Percentiles rank a stretch among this genome's conserved stretches.
Conservation (phyloP, 257 asterid species). For the Solanum chmielewskii region DNA sequence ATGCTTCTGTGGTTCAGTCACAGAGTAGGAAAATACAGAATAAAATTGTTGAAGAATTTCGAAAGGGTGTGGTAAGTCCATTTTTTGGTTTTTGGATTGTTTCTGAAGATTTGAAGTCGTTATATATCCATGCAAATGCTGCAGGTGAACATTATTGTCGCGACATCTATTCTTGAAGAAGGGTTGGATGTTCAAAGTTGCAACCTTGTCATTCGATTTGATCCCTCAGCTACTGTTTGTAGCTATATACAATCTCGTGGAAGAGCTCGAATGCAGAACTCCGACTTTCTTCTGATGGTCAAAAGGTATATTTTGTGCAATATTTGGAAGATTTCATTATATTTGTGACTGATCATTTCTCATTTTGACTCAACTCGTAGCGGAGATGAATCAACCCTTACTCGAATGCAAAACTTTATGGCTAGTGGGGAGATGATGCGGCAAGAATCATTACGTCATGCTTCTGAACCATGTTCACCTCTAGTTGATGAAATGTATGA, state of each 20-base stretch:
- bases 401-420: constrained; percentile 37
- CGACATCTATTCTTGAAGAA: constrained; percentile 92
- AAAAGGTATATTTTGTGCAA: constrained; percentile 23
- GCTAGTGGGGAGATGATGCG: constrained; percentile 62
- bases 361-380: constrained; percentile 15
- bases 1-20: constrained; percentile 22
- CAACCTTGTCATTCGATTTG: constrained; percentile 85
- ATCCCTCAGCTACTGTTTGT: constrained; percentile 61
- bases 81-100: background rate
- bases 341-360: background rate
- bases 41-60: constrained; percentile 47
- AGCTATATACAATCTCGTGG: constrained; percentile 95
- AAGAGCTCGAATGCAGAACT: constrained; percentile 80
- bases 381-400: constrained; percentile 32
- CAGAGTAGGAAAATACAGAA: constrained; percentile 61
- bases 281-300: constrained; percentile 62
- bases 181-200: constrained; percentile 88
- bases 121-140: background rate
- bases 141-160: constrained; percentile 73
- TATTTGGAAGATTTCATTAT: background rate
- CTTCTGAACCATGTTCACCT: constrained; percentile 54
- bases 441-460: constrained; percentile 46
- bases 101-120: background rate
- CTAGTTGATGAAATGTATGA: constrained; percentile 20
- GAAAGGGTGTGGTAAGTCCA: constrained; percentile 24